These are phyloP conservation scores for Silene noctiflora DNA, from an alignment of 179 eudicot species.

Conservation along the genomic window DNA sequence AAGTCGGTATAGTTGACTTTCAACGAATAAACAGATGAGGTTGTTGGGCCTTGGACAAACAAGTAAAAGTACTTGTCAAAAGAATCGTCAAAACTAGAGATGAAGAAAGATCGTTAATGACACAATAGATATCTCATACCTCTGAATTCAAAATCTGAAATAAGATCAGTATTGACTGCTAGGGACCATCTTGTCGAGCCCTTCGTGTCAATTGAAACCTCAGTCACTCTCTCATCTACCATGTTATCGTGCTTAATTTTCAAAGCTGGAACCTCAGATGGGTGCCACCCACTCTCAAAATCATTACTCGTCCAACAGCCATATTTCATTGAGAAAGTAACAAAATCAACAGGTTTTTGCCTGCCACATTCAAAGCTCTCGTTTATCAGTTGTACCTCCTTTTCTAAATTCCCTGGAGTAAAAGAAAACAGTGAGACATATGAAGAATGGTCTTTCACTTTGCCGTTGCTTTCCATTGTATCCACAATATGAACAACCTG, in stretches of 20 bases:
- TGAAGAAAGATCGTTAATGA: not conserved
- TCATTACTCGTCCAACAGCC: constrained; percentile 60
- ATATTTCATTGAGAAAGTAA: constrained; percentile 77
- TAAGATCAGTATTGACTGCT: constrained; percentile 62
- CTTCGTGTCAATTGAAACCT: constrained; percentile 60
- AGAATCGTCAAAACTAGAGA: not conserved
- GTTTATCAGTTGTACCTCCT: constrained; percentile 57
- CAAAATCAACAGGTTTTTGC: constrained; percentile 64
- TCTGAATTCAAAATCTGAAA: constrained; percentile 70
- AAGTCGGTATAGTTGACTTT: not conserved
- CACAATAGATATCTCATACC: constrained; percentile 40
- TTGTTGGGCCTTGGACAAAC: not conserved
- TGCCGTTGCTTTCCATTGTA: constrained; percentile 42
- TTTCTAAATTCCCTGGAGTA: constrained; percentile 79
- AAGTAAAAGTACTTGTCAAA: not conserved
- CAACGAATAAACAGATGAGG: not conserved
- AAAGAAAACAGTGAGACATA: constrained; percentile 72
- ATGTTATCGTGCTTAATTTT: constrained; percentile 45
- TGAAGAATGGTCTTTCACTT: constrained; percentile 44
- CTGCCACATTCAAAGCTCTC: constrained; percentile 81
- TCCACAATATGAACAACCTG: constrained; percentile 97
- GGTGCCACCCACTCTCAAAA: constrained; percentile 64
- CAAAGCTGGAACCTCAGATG: constrained; percentile 60
- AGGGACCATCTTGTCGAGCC: constrained; percentile 79
- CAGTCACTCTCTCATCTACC: constrained; percentile 47